Evolutionary conservation across 2,329 filamentous ascomycete genomes (phyloP), one percentile per base, ranked within the genome.

Genomic region (Xylariales sp.): DNA sequence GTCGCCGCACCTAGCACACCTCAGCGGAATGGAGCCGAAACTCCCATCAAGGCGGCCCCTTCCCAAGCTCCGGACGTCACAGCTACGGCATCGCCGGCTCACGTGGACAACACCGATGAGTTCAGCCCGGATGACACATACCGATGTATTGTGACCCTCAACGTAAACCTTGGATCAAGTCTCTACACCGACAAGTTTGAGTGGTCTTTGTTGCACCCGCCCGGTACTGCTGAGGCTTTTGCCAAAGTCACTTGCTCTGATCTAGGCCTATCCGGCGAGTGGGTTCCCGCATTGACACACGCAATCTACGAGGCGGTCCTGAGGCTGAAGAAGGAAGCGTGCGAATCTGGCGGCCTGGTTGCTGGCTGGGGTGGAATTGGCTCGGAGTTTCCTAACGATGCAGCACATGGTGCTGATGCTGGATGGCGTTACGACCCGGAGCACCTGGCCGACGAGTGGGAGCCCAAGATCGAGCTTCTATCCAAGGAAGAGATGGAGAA

Each of bases 401-500:
- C 90, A 2, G 86, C 86, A 7, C 83, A 89, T 49, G 81, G 84
- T n/a, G 66, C 66, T 2, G 87, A 90, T 42, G 89, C 90, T 12
- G 93, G 93, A 3, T 97, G 93, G 91, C 78, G 93, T 46, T 95
- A 96, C 57, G 93, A 98, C 49, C 87, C 88, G 3, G 93, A 97
- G 55, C 84, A 88, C 42, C 73, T 97, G 4, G 90, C 78, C 6
- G 83, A 87, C 46, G 83, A 86, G 44, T 93, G 87, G 87, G 85
- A 89, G 56, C 85, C 87, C 6, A 88, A 86, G 66, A 73, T 93
- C 7, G 87, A 91, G 59, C 72, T 76, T 0, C 66, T 98, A 3
- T 90, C 84, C 27, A 95, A 95, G 52, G 93, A 98, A 52, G 93
- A 98, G 56, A 97, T 98, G 38, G 93, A 98, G 64, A 95, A 95